Percentiles rank a stretch among this genome's conserved stretches.
phyloP scores from a whole-genome alignment of 139 green algal genomes.

The Mesotaenium endlicherianum region DNA sequence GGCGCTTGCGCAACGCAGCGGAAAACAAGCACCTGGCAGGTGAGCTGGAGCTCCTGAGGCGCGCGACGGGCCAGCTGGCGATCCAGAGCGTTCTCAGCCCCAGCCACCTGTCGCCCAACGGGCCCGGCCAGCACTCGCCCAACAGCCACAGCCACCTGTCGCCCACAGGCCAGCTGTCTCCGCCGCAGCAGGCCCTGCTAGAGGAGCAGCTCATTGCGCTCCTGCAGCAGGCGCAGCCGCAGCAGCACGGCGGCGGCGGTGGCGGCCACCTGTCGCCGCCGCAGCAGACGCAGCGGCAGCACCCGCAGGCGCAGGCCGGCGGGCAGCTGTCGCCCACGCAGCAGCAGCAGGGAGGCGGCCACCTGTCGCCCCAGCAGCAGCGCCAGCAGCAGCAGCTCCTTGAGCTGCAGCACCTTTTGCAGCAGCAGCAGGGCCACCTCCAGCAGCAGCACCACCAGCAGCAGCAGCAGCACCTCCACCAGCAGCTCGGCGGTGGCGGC shows the following conservation, averaged over 20 bases:
- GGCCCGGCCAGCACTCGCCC: too few relatives aligned
- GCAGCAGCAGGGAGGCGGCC: slow-evolving; percentile 14
- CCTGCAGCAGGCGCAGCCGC: not conserved
- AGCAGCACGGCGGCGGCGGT: too few relatives aligned
- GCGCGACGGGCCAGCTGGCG: slow-evolving; percentile 1
- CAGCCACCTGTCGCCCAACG: too few relatives aligned
- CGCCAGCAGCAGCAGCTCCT: slow-evolving; percentile 10
- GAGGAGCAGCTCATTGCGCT: not conserved
- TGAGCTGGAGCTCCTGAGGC: slow-evolving; percentile 12
- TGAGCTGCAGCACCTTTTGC: not conserved
- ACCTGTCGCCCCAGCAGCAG: not conserved
- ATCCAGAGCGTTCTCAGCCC: too few relatives aligned
- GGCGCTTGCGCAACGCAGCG: not conserved
- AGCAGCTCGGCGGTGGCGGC: too few relatives aligned
- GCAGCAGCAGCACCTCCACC: slow-evolving; percentile 16
- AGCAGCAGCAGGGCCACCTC: slow-evolving; percentile 1
- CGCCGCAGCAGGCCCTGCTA: not conserved
- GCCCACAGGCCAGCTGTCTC: slow-evolving; percentile 5
- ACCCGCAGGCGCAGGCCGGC: not conserved
- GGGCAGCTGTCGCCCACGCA: not conserved
- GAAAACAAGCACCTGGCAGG: slow-evolving; percentile 25
- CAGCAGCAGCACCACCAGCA: slow-evolving; percentile 5
- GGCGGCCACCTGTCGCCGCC: not conserved
- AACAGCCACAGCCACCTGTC: too few relatives aligned
- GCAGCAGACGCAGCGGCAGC: not conserved